phyloP scores from a whole-genome alignment of 2,329 filamentous ascomycete genomes.

The Dactylella cylindrospora region DNA sequence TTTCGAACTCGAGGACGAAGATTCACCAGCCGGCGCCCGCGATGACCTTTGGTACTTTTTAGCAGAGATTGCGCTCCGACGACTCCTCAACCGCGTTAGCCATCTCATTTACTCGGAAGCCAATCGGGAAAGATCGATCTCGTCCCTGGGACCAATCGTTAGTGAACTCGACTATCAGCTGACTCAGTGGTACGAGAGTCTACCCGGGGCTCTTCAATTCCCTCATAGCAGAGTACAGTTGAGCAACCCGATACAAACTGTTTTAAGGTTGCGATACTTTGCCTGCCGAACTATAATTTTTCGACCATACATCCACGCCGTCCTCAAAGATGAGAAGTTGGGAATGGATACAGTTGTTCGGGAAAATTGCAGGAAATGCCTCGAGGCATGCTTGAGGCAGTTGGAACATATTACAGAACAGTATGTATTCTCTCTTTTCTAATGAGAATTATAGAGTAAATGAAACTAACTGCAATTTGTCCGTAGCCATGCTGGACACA shows the following conservation, averaged over 20 bases:
- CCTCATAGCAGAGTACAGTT: slow-evolving; percentile 68
- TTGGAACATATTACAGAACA: slow-evolving; percentile 76
- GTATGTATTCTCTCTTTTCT: slow-evolving; percentile 56
- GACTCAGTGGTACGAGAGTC: slow-evolving; percentile 79
- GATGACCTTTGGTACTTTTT: slow-evolving; percentile 86
- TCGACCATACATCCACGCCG: slow-evolving; percentile 76
- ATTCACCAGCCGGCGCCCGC: slow-evolving; percentile 64
- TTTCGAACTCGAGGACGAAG: slow-evolving; percentile 69
- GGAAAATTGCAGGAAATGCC: slow-evolving; percentile 76
- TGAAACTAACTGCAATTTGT: slow-evolving; percentile 44
- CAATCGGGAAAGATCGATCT: slow-evolving; percentile 55
- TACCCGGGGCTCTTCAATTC: slow-evolving; percentile 74
- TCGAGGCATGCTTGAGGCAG: slow-evolving; percentile 77
- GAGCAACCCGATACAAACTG: slow-evolving; percentile 74
- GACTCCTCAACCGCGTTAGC: slow-evolving; percentile 75
- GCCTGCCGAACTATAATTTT: slow-evolving; percentile 86
- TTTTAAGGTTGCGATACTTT: slow-evolving; percentile 76
- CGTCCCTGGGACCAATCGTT: slow-evolving; percentile 73
- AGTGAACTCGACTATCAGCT: slow-evolving; percentile 79
- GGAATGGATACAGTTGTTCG: slow-evolving; percentile 71
- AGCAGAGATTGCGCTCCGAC: slow-evolving; percentile 75
- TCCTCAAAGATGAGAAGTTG: slow-evolving; percentile 74
- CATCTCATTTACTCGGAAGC: slow-evolving; percentile 78
- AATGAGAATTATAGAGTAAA: slow-evolving; percentile 4
- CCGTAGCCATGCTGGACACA: slow-evolving; percentile 72